A percentile compares a stretch with the other conserved stretches of the same genome.
Conservation (phyloP, 352 stramenopile species). For the Globisporangium emineosum region DNA sequence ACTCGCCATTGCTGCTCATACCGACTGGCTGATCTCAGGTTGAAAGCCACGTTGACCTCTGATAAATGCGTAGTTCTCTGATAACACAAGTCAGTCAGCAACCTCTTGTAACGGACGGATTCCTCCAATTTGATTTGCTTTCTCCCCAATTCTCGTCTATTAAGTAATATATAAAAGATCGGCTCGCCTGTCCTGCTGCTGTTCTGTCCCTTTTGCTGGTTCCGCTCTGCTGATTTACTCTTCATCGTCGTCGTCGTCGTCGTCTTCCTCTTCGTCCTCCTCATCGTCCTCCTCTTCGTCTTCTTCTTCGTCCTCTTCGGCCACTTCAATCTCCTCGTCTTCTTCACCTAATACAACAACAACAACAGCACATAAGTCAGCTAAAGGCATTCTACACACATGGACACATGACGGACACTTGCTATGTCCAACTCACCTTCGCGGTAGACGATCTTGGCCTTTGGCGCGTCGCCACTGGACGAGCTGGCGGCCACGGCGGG, state of each 20-base stretch:
- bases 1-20: constrained; percentile 8
- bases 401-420: no score
- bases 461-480: constrained; percentile 40
- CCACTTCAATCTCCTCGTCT: constrained; percentile 26
- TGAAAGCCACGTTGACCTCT: not conserved
- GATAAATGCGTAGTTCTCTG: not conserved
- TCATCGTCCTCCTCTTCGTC: constrained; percentile 36
- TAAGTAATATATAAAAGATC: constrained; percentile 27
- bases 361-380: constrained; percentile 8
- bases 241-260: constrained; percentile 52
- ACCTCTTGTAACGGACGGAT: constrained; percentile 23
- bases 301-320: constrained; percentile 19
- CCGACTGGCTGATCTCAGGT: not conserved
- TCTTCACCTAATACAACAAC: constrained; percentile 20
- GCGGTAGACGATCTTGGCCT: constrained; percentile 62
- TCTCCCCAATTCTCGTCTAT: constrained; percentile 12
- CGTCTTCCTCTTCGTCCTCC: constrained; percentile 29
- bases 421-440: constrained; percentile 31
- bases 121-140: not conserved
- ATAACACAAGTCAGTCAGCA: not conserved
- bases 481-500: constrained; percentile 1
- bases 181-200: not conserved
- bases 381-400: not conserved
- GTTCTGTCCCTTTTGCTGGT: constrained; percentile 24
- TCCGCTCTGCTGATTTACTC: constrained; percentile 30